A percentile compares a stretch with the other conserved stretches of the same genome.
These are phyloP conservation scores for Talaromyces ruber DNA, from an alignment of 495 filamentous ascomycete species.

Conservation along the genomic window DNA sequence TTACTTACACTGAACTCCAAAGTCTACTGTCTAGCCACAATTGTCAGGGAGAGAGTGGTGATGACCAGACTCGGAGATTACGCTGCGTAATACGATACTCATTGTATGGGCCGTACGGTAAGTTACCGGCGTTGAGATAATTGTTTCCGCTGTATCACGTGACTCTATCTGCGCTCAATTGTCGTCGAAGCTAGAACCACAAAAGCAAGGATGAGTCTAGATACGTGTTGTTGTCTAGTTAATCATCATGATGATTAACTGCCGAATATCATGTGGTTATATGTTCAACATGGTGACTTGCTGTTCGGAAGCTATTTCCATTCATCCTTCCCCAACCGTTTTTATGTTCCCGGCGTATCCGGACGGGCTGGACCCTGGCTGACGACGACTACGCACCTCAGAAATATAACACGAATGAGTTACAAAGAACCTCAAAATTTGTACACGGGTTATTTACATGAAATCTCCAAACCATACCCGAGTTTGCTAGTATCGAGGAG, in stretches of 20 bases:
- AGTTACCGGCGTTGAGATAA: neutral
- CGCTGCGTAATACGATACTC: neutral
- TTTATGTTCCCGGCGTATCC: neutral
- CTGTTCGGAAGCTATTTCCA: neutral
- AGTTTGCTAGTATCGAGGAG: slow-evolving; percentile 9
- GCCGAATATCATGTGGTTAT: neutral
- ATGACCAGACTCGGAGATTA: neutral
- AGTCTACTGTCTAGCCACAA: neutral
- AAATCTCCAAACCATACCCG: neutral
- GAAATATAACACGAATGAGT: too few species aligned
- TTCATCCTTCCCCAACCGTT: neutral
- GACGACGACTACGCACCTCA: neutral
- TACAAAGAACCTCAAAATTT: neutral
- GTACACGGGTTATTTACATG: neutral
- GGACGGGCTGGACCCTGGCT: neutral
- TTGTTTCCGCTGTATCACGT: neutral
- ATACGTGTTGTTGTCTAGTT: neutral
- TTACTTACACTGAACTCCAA: neutral
- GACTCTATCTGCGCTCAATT: neutral
- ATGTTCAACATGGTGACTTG: neutral
- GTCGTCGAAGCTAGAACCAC: neutral
- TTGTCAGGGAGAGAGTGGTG: neutral
- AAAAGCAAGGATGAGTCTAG: neutral
- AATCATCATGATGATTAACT: neutral
- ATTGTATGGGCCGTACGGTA: neutral